Evolutionary conservation across 768 basidiomycete genomes (phyloP).

Genomic region (Trametes coccinea): DNA sequence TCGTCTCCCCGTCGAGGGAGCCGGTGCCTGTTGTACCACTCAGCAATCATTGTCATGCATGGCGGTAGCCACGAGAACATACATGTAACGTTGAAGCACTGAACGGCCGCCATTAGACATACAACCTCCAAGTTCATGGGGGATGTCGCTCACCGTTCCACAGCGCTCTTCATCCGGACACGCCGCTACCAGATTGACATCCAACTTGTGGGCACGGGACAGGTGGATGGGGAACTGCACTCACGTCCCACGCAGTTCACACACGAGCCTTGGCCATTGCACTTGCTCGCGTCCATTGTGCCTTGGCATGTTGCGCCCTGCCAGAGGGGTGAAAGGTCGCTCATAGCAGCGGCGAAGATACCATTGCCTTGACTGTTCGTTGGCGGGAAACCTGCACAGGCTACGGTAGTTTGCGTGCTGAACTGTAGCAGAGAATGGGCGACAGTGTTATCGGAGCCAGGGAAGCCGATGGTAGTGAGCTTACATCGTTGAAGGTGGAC

Average conservation of each 20-base stretch:
- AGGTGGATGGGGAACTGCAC: background rate
- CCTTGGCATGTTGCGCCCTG: constrained; percentile 32
- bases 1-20: constrained; percentile 32
- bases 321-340: constrained; percentile 36
- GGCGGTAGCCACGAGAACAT: background rate
- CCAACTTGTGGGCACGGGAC: background rate
- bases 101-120: constrained; percentile 1
- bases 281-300: constrained; percentile 29
- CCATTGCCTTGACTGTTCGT: constrained; percentile 33
- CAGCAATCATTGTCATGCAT: background rate
- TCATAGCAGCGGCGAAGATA: constrained; percentile 36
- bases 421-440: background rate
- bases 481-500: constrained; percentile 24
- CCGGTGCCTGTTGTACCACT: constrained; percentile 21
- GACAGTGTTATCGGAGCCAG: background rate
- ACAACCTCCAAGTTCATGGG: background rate
- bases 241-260: constrained; percentile 33
- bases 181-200: constrained; percentile 15
- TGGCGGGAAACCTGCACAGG: constrained; percentile 28
- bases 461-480: background rate
- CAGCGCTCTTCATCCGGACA: constrained; percentile 27
- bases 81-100: constrained; percentile 36
- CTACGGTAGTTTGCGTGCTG: constrained; percentile 22
- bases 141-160: constrained; percentile 14
- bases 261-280: constrained; percentile 31